Evolutionary conservation across 192 early-diverging fungal genomes (phyloP).

Genomic region (Rhizophagus sp.): DNA sequence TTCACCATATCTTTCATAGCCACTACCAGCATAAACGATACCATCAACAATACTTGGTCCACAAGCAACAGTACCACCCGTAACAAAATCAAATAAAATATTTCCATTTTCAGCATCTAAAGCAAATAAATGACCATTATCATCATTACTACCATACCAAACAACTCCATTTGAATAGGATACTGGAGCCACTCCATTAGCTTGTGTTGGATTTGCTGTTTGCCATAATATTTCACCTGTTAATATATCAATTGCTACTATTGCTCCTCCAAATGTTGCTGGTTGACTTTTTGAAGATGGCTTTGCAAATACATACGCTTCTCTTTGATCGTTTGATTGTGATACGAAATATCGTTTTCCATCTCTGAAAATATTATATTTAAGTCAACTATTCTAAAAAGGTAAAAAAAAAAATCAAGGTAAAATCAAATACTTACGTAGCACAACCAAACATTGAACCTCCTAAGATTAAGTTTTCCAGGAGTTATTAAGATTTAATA

Average conservation of each 20-base stretch:
- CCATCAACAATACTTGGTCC: not conserved
- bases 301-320: not conserved
- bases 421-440: not conserved
- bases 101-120: not conserved
- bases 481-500: not conserved
- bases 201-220: not conserved
- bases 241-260: not conserved
- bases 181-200: not conserved
- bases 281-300: not conserved
- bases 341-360: not conserved
- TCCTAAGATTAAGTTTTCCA: not conserved
- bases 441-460: not conserved
- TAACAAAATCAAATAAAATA: not conserved
- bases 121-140: not conserved
- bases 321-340: not conserved
- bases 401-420: too few relatives aligned
- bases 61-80: not conserved
- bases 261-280: not conserved
- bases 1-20: not conserved
- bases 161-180: not conserved
- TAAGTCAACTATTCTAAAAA: too few relatives aligned
- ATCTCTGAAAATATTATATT: not conserved
- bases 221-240: not conserved
- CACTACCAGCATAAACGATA: slow-evolving; percentile 6
- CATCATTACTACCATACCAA: not conserved